Base-by-base conservation (phyloP, 2,329 filamentous ascomycete species). In the Ceratocystiopsis sp. region DNA sequence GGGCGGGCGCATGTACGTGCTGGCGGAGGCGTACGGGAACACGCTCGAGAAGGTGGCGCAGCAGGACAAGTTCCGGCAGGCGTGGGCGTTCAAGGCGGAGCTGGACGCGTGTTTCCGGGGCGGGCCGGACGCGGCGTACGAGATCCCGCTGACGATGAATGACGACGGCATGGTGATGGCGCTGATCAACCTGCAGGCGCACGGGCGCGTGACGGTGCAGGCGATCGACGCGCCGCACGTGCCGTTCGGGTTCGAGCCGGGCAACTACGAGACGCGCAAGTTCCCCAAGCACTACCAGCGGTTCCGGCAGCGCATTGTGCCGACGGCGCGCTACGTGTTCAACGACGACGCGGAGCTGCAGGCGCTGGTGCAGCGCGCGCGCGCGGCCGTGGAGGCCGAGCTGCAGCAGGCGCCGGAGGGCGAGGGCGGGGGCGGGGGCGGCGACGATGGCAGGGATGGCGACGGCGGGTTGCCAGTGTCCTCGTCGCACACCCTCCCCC, bases 191-290 rank as follows among this genome's bases (percentile, higher is more conserved):
- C 57, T 87, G 43, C 69, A 78, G 47, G 72, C 75, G 1, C 57
- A 68, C 41, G 70, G 73, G 4, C 66, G 71, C 36, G 62, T 85
- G 37, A 62, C 55, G 15, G 54, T 82, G 8, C 59, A 66, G 4
- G 63, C 72, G 0, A 54, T 67, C 2, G 64, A 78, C 36, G 67
- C 80, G 6, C 73, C 74, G 1, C 52, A 68, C 41, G 74, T 82
- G 29, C 75, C 77, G 2, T 78, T 81, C 54, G 81, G 82, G 1
- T 80, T 85, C 52, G 71, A 74, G 42, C 78, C 78, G 9, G 73
- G 73, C 15, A 75, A 80, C 49, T 86, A 86, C 57, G 75, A 82
- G 52, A 79, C 76, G 18, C 69, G 79, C 44, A 73, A 74, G 45
- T 77, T 79, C 48, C 72, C 80, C 34, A 78, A 79, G 50, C 66